Evolutionary conservation across 805 yeast genomes (phyloP).

Genomic region (Middelhovenomyces tepae): DNA sequence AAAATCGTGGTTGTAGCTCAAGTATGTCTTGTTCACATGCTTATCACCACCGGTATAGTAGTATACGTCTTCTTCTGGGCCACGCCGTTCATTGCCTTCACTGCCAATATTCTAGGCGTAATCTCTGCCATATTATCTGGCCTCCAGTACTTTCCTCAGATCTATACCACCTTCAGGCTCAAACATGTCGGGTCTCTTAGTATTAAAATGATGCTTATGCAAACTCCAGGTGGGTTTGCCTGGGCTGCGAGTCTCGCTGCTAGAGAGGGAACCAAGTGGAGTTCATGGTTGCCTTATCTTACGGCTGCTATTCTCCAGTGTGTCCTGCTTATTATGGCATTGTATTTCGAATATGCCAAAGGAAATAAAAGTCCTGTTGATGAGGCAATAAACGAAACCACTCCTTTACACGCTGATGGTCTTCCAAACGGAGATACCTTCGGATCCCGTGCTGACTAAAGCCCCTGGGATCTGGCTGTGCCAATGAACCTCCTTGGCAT

Average conservation of each 20-base stretch:
- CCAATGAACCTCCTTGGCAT: conserved; percentile 98
- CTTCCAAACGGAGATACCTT: conserved; percentile 92
- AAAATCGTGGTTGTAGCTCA: conserved; percentile 13
- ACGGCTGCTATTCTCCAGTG: conserved; percentile 66
- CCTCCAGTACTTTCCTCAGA: conserved; percentile 73
- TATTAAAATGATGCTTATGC: conserved; percentile 71
- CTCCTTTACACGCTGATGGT: conserved; percentile 72
- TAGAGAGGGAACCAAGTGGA: conserved; percentile 76
- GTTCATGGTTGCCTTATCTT: conserved; percentile 75
- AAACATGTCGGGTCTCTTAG: conserved; percentile 78
- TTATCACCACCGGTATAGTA: conserved; percentile 15
- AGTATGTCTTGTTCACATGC: conserved; percentile 25
- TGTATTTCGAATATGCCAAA: conserved; percentile 34
- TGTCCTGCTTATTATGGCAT: conserved; percentile 50
- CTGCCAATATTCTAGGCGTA: conserved; percentile 54
- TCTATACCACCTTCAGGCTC: conserved; percentile 55
- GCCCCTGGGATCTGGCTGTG: conserved; percentile 95
- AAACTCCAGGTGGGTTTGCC: conserved; percentile 81
- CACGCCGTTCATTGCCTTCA: conserved; percentile 24
- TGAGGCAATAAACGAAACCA: conserved; percentile 5
- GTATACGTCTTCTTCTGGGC: conserved; percentile 11
- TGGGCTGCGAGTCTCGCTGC: conserved; percentile 67
- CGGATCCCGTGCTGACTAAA: conserved; percentile 88
- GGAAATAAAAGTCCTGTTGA: neutral
- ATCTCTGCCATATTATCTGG: conserved; percentile 55